A percentile compares a stretch with the other conserved stretches of the same genome.
Conservation (phyloP, 345 rosid genomes). For the Moringa oleifera region DNA sequence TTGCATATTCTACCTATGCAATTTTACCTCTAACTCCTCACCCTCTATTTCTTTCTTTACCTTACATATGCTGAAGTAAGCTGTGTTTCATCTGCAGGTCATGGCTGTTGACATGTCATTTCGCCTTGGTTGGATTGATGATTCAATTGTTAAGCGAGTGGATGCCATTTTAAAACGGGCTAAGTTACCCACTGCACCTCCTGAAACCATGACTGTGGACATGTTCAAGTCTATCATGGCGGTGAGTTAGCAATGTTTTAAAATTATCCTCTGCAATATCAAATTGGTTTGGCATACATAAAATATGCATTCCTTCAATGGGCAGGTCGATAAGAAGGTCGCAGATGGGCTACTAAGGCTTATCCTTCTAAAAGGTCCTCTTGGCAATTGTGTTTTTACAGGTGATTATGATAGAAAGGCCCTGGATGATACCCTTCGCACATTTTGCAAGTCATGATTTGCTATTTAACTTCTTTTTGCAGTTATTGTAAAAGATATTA, state of each 20-base stretch:
- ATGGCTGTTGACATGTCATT: slow-evolving; percentile 99
- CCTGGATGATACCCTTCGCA: slow-evolving; percentile 73
- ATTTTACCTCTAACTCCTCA: not conserved
- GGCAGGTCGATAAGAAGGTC: slow-evolving; percentile 97
- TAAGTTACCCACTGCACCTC: slow-evolving; percentile 70
- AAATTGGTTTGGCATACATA: not conserved
- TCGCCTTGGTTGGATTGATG: slow-evolving; percentile 98
- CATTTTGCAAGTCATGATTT: slow-evolving; percentile 53
- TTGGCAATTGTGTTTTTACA: slow-evolving; percentile 86
- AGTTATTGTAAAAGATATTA: not conserved
- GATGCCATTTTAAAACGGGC: slow-evolving; percentile 56
- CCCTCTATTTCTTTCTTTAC: not conserved
- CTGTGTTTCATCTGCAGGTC: slow-evolving; percentile 40
- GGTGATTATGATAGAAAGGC: slow-evolving; percentile 87
- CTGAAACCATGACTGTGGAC: slow-evolving; percentile 79
- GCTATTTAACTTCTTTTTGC: not conserved
- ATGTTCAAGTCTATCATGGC: slow-evolving; percentile 97
- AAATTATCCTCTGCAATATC: not conserved
- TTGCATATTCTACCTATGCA: not conserved
- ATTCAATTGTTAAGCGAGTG: slow-evolving; percentile 67
- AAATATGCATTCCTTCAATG: not conserved
- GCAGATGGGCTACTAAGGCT: slow-evolving; percentile 94
- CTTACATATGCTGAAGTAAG: too few species aligned
- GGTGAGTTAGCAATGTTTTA: slow-evolving; percentile 31
- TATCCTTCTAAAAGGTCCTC: slow-evolving; percentile 88